Base-by-base conservation (phyloP, 441 rosid genomes). In the Isatis lusitanica region DNA sequence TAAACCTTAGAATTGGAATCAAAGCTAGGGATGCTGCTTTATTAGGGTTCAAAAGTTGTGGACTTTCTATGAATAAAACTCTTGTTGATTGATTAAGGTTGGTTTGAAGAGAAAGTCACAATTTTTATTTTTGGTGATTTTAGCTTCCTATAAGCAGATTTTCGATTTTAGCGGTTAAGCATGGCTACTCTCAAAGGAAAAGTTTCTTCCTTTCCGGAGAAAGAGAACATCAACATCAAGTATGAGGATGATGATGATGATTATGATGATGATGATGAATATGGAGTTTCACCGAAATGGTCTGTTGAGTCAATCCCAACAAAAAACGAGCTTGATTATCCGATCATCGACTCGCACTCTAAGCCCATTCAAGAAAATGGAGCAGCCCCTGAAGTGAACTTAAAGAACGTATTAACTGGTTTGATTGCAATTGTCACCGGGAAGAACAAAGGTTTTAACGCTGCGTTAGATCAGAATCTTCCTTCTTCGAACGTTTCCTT, bases 381-480 rank as follows among this genome's bases (percentile, higher is more conserved):
- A 31, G 68, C 77, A 35, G 70, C 79, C 38, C 96, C 96, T 1
- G 94, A 88, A 80, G 96, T 93, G 9, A 93, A 91, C 81, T 78
- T 93, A 87, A 93, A 85, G 73, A 93, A 95, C 79, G 93, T 95
- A 18, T 64, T 93, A 57, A 70, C 67, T 43, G 98, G 98, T 57
- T 70, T 95, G 50, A 51, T 90, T 72, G 93, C 98, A 8, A 93
- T 95, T 64, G 76, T 95, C 74, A 95, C 91, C 0, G 98, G 99
- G 39, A 68, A 55, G 64, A 88, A 90, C 77, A 90, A 88, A 80
- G 71, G 30, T 65, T 63, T 73, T 0, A 33, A 24, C 11, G 58
- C 43, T 65, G 42, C 83, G 7, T 57, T 43, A 7, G 79, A 73
- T 70, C 75, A 80, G 73, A 85, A 81, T 24, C 33, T 12, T 59